phyloP scores from a whole-genome alignment of 129 eudicot species.

The Centaurea solstitialis region DNA sequence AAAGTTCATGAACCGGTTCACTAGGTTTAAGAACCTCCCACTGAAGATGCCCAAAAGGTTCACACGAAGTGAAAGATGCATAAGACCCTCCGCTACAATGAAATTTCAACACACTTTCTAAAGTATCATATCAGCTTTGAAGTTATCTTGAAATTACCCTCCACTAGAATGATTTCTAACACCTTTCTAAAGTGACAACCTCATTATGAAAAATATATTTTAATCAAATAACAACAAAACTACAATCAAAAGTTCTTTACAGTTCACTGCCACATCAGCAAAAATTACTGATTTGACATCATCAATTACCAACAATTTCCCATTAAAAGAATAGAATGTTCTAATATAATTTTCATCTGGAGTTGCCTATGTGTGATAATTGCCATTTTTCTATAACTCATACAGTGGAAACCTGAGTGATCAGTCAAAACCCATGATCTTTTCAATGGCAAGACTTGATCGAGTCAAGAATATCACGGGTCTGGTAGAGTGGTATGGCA shows the following conservation, averaged over 20 bases:
- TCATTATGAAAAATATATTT: too few species aligned
- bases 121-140: too few species aligned
- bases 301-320: too few species aligned
- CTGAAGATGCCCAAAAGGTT: not conserved
- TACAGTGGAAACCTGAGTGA: constrained; percentile 77
- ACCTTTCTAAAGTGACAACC: too few species aligned
- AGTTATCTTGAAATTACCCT: too few species aligned
- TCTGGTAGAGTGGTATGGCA: constrained; percentile 84
- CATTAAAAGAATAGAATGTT: not conserved
- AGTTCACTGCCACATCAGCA: too few species aligned
- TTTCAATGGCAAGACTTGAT: constrained; percentile 99
- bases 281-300: too few species aligned
- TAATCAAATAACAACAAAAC: too few species aligned
- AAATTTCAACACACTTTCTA: too few species aligned
- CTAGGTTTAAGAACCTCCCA: not conserved
- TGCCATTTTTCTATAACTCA: constrained; percentile 19
- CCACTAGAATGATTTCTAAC: too few species aligned
- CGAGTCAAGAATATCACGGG: constrained; percentile 91
- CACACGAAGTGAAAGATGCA: not conserved
- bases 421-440: constrained; percentile 80
- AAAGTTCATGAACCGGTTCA: not conserved
- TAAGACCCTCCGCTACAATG: too few species aligned
- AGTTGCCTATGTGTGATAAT: not conserved
- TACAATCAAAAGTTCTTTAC: too few species aligned
- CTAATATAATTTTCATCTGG: not conserved